Conservation (phyloP, 1,139 yeast genomes). For the Hemisphaericaspora xylofermentans region DNA sequence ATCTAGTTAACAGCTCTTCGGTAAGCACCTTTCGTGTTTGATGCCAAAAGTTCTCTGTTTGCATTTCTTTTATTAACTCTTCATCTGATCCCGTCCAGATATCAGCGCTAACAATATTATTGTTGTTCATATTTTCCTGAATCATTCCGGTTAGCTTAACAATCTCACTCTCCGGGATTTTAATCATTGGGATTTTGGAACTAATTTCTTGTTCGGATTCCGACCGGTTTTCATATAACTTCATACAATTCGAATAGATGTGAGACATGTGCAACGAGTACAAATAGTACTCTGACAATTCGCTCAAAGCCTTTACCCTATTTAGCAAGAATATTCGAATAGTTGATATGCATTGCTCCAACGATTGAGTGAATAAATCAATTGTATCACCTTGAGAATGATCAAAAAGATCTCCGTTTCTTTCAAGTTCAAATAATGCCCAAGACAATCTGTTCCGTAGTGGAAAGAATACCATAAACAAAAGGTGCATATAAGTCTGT, state of each 20-base stretch:
- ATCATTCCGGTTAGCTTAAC: not conserved
- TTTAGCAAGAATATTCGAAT: conserved; percentile 3
- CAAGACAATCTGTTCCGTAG: conserved; percentile 9
- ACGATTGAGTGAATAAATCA: not conserved
- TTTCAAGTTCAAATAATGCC: conserved; percentile 4
- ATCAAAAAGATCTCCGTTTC: not conserved
- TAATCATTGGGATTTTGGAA: conserved; percentile 3
- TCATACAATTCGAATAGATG: conserved; percentile 7
- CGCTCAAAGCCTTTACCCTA: conserved; percentile 1
- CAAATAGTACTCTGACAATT: conserved; percentile 4
- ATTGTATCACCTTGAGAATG: not conserved
- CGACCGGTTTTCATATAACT: conserved; percentile 1
- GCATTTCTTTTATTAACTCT: conserved; percentile 10
- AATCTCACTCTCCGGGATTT: conserved; percentile 3
- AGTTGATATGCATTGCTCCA: not conserved
- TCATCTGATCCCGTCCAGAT: conserved; percentile 4
- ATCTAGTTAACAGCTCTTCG: conserved; percentile 8
- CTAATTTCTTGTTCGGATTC: not conserved
- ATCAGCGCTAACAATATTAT: not conserved
- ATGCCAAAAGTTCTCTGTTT: conserved; percentile 10
- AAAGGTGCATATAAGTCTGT: conserved; percentile 13
- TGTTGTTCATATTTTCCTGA: conserved; percentile 9
- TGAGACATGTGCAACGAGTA: conserved; percentile 8
- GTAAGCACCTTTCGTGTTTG: conserved; percentile 6
- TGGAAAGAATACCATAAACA: conserved; percentile 6